Percentiles rank a stretch among this genome's conserved stretches.
Conservation (phyloP, 148 eudicot species). For the Dianthus caryophyllus region DNA sequence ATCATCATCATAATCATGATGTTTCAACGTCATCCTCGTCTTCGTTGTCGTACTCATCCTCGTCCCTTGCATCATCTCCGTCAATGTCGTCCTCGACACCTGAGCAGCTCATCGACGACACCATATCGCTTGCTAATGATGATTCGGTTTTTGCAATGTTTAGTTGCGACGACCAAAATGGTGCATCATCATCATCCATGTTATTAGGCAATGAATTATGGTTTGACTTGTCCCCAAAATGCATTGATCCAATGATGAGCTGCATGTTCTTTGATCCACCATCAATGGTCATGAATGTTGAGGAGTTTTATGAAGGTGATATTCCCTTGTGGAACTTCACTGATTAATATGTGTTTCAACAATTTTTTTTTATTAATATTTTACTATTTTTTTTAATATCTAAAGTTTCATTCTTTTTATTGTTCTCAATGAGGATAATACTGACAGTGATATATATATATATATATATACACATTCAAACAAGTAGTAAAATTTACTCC, state of each 20-base stretch:
- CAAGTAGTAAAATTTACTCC: neutral
- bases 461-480: conserved; percentile 7
- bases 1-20: conserved; percentile 10
- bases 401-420: conserved; percentile 21
- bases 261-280: conserved; percentile 50
- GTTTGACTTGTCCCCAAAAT: conserved; percentile 57
- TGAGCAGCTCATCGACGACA: conserved; percentile 26
- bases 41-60: conserved; percentile 7
- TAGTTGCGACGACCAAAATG: conserved; percentile 10
- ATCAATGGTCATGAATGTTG: conserved; percentile 31
- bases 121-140: conserved; percentile 14
- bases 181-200: conserved; percentile 28
- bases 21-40: conserved; percentile 24
- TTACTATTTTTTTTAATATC: neutral
- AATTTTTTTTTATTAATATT: neutral
- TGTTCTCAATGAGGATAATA: conserved; percentile 38
- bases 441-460: conserved; percentile 40
- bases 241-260: conserved; percentile 40
- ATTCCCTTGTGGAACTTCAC: conserved; percentile 67
- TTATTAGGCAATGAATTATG: conserved; percentile 29
- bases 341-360: conserved; percentile 23
- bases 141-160: conserved; percentile 4
- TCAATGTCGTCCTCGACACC: conserved; percentile 26
- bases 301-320: conserved; percentile 47
- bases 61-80: conserved; percentile 20